A percentile compares a stretch with the other conserved stretches of the same genome.
Conservation (phyloP, 345 rosid genomes). For the Citrus australasica region DNA sequence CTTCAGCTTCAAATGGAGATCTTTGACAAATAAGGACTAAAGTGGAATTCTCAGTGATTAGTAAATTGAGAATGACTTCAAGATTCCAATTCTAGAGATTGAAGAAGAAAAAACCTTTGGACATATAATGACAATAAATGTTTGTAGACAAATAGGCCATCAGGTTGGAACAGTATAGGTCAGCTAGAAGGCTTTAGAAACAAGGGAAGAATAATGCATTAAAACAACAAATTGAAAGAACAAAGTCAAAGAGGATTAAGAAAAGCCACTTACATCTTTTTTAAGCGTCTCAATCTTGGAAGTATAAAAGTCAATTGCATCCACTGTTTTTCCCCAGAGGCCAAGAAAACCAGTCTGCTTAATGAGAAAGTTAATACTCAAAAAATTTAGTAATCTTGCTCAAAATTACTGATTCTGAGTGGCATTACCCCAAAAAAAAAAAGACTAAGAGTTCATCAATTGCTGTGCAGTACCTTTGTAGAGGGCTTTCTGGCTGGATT, state of each 20-base stretch:
- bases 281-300: conserved; percentile 59
- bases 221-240: not conserved
- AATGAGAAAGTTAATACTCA: conserved; percentile 14
- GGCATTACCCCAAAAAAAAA: not conserved
- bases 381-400: conserved; percentile 3
- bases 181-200: not conserved
- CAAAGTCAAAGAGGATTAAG: not conserved
- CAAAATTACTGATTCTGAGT: not conserved
- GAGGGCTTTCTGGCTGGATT: conserved; percentile 50
- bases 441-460: not conserved
- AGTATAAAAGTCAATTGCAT: conserved; percentile 66
- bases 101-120: not conserved
- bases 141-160: not conserved
- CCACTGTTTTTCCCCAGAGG: conserved; percentile 61
- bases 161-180: not conserved
- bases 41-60: not conserved
- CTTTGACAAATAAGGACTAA: not conserved
- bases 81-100: not conserved
- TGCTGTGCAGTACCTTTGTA: conserved; percentile 42
- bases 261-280: conserved; percentile 42
- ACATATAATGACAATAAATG: not conserved
- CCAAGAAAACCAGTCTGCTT: conserved; percentile 74
- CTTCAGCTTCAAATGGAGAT: not conserved
- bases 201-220: not conserved
- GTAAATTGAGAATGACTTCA: no score